Evolutionary conservation across 345 rosid species (phyloP), one percentile per base, ranked within the genome.

Genomic region (Garcia nutans): DNA sequence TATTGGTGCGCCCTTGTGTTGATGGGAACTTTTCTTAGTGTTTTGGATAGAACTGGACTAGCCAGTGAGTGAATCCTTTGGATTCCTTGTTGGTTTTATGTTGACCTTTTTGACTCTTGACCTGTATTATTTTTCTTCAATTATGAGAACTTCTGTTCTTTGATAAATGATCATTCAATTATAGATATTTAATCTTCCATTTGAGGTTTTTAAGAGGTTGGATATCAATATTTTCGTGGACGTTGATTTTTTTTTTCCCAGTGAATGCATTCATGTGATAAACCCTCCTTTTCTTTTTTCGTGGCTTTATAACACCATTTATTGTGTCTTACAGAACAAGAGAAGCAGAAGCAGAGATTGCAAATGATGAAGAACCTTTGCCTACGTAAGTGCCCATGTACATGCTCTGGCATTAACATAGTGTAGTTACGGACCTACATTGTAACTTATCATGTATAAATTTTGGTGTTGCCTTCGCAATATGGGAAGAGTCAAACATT

Each of bases 351-450:
- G 52, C 49, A 31, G 80, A 75, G 52, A 76, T 81, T 66, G 83
- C 72, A 79, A 72, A 82, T 59, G 71, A 62, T 59, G 71, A 54
- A 59, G 50, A 80, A 84, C 80, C 74, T 47, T 22, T 55, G 56
- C 80, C 89, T 54, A 77, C 69, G 95, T 91, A 77, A 84, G 92
- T 75, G 13, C 45, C 41, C 17, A 63, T 65, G 41, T 57, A 20
- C 19, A 41, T 31, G 8, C 54, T 22, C 45, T 3, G 45, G 19
- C 15, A 54, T 60, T 47, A 23, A 52, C 54, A n/a, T 28, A 44
- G 41, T 55, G 44, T 37, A 42, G 33, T 42, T 54, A 20, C 8
- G 20, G 37, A 24, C 58, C 24, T 3, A 16, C 5, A 3, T 42
- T 70, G 26, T 28, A 24, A 28, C 42, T 10, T 11, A 45, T 59